phyloP scores from a whole-genome alignment of 2,329 filamentous ascomycete genomes.

The Penicillium freii region DNA sequence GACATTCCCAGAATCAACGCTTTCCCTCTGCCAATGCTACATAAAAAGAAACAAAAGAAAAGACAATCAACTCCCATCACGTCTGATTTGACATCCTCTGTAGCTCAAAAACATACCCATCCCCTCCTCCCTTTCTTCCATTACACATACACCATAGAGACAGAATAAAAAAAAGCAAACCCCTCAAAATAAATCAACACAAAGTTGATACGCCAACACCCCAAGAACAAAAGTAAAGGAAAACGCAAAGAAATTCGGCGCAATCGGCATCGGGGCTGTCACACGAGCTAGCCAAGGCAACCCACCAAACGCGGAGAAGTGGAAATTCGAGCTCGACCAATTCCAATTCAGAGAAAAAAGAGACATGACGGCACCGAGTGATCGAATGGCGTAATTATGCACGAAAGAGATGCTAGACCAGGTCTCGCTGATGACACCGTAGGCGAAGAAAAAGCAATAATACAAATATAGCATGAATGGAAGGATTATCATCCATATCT shows the following conservation, averaged over 20 bases:
- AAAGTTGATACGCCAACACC: not conserved
- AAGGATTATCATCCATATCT: not conserved
- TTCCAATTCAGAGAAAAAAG: not conserved
- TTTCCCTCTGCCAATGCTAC: not conserved
- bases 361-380: constrained; percentile 11
- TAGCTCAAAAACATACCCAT: not conserved
- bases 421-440: not conserved
- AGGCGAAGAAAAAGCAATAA: constrained; percentile 6
- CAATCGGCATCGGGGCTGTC: not conserved
- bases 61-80: too few relatives aligned
- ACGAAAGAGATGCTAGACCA: not conserved
- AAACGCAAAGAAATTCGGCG: not conserved
- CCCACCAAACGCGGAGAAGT: not conserved
- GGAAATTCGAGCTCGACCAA: not conserved
- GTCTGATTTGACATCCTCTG: not conserved
- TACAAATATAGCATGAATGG: not conserved
- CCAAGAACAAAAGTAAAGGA: not conserved
- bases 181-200: not conserved
- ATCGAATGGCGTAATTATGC: constrained; percentile 12
- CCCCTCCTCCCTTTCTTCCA: not conserved
- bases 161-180: not conserved
- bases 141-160: not conserved
- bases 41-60: not conserved
- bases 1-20: not conserved
- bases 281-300: not conserved